Evolutionary conservation across 2,329 filamentous ascomycete species (phyloP).

Genomic region (Furcasterigmium sp.): DNA sequence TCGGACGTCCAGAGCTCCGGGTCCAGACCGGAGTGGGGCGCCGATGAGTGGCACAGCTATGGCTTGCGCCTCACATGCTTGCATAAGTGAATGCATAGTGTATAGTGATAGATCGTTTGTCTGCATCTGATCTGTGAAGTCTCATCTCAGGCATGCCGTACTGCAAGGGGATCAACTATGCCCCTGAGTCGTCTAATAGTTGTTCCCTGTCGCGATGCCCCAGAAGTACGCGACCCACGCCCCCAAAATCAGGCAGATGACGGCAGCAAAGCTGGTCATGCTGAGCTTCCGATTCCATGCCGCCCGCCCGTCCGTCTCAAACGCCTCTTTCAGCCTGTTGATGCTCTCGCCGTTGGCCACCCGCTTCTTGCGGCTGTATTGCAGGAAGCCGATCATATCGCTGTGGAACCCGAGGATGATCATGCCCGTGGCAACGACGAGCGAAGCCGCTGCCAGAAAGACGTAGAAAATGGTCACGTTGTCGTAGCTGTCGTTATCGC

Average conservation of each 20-base stretch:
- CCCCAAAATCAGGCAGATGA: conserved; percentile 43
- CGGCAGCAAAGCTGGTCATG: conserved; percentile 32
- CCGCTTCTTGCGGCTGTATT: conserved; percentile 54
- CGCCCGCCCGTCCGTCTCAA: conserved; percentile 27
- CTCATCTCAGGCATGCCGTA: no score
- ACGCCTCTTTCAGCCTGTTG: not conserved
- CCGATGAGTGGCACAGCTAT: not conserved
- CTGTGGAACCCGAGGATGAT: conserved; percentile 13
- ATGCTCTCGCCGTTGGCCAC: conserved; percentile 30
- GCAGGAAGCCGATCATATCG: conserved; percentile 31
- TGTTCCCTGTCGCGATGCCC: conserved; percentile 51
- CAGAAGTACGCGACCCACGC: conserved; percentile 54
- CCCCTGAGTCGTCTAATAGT: no score
- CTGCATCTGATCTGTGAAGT: no score
- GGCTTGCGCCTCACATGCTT: not conserved
- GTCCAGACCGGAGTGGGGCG: not conserved
- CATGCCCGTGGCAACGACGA: conserved; percentile 36
- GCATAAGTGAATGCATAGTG: no score
- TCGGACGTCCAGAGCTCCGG: not conserved
- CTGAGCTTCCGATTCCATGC: conserved; percentile 35
- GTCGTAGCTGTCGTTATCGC: conserved; percentile 49
- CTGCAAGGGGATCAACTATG: no score
- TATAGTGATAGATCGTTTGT: no score
- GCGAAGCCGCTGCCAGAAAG: conserved; percentile 42
- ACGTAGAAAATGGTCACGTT: conserved; percentile 52